These are phyloP conservation scores for Aspergillus piperis DNA, from an alignment of 2,329 filamentous ascomycete genomes.

Conservation along the genomic window DNA sequence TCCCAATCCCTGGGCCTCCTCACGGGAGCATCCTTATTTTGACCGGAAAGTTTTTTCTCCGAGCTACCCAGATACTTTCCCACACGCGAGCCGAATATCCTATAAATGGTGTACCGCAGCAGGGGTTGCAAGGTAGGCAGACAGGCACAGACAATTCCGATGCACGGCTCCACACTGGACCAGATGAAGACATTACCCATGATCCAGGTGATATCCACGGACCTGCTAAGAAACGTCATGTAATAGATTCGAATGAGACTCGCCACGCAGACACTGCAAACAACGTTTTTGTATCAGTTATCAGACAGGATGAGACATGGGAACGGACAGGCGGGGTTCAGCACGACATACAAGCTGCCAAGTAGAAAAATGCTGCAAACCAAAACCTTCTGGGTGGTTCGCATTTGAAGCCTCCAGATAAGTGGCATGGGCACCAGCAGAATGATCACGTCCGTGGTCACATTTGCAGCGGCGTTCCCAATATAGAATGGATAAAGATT, in stretches of 20 bases:
- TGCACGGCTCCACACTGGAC: slow-evolving; percentile 25
- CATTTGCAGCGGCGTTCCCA: slow-evolving; percentile 17
- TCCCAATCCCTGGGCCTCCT: not conserved
- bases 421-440: slow-evolving; percentile 19
- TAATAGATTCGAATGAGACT: slow-evolving; percentile 20
- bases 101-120: slow-evolving; percentile 6
- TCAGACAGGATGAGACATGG: not conserved
- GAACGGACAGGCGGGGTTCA: not conserved
- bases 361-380: slow-evolving; percentile 21
- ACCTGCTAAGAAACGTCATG: slow-evolving; percentile 16
- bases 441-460: slow-evolving; percentile 22
- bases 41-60: not conserved
- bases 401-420: slow-evolving; percentile 22
- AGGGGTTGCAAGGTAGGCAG: slow-evolving; percentile 21
- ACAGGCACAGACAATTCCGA: slow-evolving; percentile 25
- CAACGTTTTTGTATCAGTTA: not conserved
- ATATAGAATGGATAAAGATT: slow-evolving; percentile 22
- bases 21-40: too few relatives aligned
- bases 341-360: slow-evolving; percentile 20
- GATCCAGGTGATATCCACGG: slow-evolving; percentile 21
- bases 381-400: slow-evolving; percentile 9
- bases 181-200: slow-evolving; percentile 25
- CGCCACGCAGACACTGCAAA: slow-evolving; percentile 21
- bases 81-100: not conserved
- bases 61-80: not conserved